A percentile compares a stretch with the other conserved stretches of the same genome.
Conservation (phyloP, 768 basidiomycete genomes). For the Mycena polygramma region DNA sequence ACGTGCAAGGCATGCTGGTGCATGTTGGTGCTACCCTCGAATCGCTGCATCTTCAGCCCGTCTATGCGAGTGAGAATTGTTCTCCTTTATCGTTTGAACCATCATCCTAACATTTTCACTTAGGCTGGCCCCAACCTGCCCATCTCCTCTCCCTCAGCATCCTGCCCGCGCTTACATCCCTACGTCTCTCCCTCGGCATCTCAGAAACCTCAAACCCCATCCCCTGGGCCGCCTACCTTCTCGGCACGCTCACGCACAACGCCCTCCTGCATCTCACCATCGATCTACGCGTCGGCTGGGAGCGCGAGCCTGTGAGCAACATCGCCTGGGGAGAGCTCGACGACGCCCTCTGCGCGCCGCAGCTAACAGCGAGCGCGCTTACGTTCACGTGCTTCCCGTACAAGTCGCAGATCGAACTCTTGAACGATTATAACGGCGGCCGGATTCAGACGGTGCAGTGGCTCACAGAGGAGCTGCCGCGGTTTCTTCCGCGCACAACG, state of each 20-base stretch:
- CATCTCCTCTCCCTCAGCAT: background rate
- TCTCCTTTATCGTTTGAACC: background rate
- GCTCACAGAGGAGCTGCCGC: background rate
- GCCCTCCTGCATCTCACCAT: constrained; percentile 11
- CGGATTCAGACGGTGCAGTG: background rate
- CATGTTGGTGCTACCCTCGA: constrained; percentile 14
- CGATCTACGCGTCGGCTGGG: constrained; percentile 15
- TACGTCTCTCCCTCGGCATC: constrained; percentile 27
- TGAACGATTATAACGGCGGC: background rate
- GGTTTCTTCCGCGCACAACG: constrained; percentile 7
- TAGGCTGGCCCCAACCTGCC: constrained; percentile 14
- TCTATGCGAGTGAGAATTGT: constrained; percentile 4
- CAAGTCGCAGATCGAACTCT: background rate
- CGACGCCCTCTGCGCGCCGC: constrained; percentile 10
- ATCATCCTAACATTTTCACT: background rate
- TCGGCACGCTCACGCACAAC: constrained; percentile 8
- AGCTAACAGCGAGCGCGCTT: constrained; percentile 5
- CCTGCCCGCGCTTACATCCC: constrained; percentile 15
- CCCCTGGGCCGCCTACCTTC: constrained; percentile 22
- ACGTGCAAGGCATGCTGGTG: constrained; percentile 4
- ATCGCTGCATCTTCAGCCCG: constrained; percentile 22
- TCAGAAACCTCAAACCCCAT: constrained; percentile 9
- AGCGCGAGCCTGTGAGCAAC: background rate
- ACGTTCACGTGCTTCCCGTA: constrained; percentile 11
- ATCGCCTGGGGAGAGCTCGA: constrained; percentile 16